A percentile compares a stretch with the other conserved stretches of the same genome.
These are phyloP conservation scores for Solioccasus polychromus DNA, from an alignment of 768 basidiomycete genomes.

Conservation along the genomic window DNA sequence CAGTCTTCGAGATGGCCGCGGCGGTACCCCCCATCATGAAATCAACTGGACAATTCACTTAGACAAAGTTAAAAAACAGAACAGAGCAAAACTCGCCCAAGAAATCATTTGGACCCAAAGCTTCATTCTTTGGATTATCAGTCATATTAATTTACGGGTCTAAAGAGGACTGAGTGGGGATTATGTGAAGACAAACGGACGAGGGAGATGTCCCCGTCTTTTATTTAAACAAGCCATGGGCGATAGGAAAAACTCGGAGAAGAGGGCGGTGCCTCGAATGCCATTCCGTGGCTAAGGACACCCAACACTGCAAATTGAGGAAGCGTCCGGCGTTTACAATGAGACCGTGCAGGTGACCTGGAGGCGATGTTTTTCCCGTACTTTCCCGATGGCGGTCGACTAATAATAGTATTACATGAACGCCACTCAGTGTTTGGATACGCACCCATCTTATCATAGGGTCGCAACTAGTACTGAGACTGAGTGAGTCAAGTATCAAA, in stretches of 20 bases:
- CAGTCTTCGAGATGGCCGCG: constrained; percentile 37
- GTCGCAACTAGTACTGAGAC: no score
- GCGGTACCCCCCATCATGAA: constrained; percentile 38
- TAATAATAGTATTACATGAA: no score
- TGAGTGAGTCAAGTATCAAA: no score
- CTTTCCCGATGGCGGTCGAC: constrained; percentile 4
- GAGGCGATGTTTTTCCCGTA: constrained; percentile 3
- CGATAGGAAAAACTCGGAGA: constrained; percentile 17
- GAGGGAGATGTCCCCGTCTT: neutral
- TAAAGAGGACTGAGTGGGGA: constrained; percentile 22
- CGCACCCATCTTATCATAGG: no score
- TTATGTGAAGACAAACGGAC: neutral
- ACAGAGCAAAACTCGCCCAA: constrained; percentile 8
- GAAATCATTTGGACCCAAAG: constrained; percentile 14
- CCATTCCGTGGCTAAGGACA: neutral
- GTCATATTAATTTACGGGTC: constrained; percentile 9
- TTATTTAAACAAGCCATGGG: constrained; percentile 2
- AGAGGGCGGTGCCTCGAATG: neutral
- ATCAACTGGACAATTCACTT: constrained; percentile 23
- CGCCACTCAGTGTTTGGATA: no score
- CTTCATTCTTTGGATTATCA: neutral
- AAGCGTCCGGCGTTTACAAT: neutral
- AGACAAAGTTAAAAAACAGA: neutral
- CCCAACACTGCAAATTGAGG: neutral
- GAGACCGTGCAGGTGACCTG: neutral